Evolutionary conservation across 768 basidiomycete species (phyloP).

Genomic region (Rhizopogon sp.): DNA sequence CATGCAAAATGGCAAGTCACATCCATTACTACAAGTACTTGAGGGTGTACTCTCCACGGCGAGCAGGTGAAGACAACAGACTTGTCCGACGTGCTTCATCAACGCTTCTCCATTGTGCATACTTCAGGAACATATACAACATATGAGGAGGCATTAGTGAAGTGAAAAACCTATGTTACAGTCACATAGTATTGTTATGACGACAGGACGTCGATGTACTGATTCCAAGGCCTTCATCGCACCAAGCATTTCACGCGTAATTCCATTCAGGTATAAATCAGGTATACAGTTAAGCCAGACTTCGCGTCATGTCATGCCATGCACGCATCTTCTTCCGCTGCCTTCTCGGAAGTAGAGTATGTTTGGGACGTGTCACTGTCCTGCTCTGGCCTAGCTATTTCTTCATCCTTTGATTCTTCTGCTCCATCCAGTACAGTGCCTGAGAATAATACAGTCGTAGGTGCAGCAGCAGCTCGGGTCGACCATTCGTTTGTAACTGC

Average conservation of each 20-base stretch:
- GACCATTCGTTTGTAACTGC: constrained; percentile 10
- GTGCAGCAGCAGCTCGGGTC: neutral
- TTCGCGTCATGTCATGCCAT: neutral
- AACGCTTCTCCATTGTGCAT: constrained; percentile 12
- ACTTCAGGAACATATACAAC: neutral
- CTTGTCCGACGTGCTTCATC: constrained; percentile 3
- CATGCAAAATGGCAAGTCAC: constrained; percentile 1
- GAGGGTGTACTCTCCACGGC: constrained; percentile 4
- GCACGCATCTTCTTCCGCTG: neutral
- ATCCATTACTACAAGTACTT: constrained; percentile 13
- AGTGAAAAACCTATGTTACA: constrained; percentile 11
- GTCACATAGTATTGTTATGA: constrained; percentile 11
- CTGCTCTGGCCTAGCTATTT: neutral
- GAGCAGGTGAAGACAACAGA: too few relatives aligned
- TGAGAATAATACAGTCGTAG: neutral
- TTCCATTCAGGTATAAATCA: neutral
- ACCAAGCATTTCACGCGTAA: neutral
- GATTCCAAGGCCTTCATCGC: neutral
- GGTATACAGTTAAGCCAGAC: neutral
- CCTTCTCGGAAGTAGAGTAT: neutral
- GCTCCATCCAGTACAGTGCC: neutral
- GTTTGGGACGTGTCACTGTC: too few relatives aligned
- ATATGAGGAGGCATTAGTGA: constrained; percentile 1
- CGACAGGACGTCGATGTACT: too few relatives aligned
- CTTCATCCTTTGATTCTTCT: neutral